Percentiles rank a stretch among this genome's conserved stretches.
Evolutionary conservation across 2,329 filamentous ascomycete species (phyloP).

Genomic region (Botrytis paeoniae): DNA sequence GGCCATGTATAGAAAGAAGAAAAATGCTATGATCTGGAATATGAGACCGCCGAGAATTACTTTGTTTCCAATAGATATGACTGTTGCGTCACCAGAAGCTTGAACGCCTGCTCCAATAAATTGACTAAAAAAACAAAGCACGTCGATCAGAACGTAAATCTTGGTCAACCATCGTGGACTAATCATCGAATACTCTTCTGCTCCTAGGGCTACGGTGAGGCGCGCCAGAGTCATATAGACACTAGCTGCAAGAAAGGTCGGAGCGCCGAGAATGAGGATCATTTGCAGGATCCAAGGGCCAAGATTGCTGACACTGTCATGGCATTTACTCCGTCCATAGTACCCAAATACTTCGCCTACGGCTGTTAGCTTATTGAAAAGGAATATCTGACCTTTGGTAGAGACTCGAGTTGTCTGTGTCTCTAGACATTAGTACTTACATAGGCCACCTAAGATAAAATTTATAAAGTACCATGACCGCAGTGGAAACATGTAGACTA

Average conservation of each 20-base stretch:
- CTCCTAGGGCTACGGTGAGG: constrained; percentile 41
- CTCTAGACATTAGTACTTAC: constrained; percentile 17
- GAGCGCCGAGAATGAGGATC: constrained; percentile 43
- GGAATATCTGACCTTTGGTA: background rate
- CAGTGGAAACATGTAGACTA: constrained; percentile 24
- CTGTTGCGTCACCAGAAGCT: constrained; percentile 9
- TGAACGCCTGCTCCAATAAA: constrained; percentile 38
- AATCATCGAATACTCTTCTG: constrained; percentile 44
- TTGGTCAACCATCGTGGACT: constrained; percentile 46
- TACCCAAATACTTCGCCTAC: constrained; percentile 25
- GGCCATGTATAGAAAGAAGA: background rate
- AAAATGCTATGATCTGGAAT: background rate
- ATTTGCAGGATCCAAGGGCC: constrained; percentile 42
- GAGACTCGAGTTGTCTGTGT: background rate
- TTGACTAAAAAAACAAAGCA: constrained; percentile 48
- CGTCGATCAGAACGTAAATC: constrained; percentile 49
- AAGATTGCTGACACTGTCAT: background rate
- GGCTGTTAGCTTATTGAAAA: background rate
- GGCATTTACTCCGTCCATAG: constrained; percentile 19
- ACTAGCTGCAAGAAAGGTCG: constrained; percentile 44
- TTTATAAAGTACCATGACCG: constrained; percentile 26
- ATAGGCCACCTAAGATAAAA: constrained; percentile 23
- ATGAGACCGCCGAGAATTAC: background rate
- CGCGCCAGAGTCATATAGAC: constrained; percentile 49
- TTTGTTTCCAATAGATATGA: background rate